A percentile compares a stretch with the other conserved stretches of the same genome.
These are phyloP conservation scores for Beauveria sp. DNA, from an alignment of 2,329 filamentous ascomycete species.

Conservation along the genomic window DNA sequence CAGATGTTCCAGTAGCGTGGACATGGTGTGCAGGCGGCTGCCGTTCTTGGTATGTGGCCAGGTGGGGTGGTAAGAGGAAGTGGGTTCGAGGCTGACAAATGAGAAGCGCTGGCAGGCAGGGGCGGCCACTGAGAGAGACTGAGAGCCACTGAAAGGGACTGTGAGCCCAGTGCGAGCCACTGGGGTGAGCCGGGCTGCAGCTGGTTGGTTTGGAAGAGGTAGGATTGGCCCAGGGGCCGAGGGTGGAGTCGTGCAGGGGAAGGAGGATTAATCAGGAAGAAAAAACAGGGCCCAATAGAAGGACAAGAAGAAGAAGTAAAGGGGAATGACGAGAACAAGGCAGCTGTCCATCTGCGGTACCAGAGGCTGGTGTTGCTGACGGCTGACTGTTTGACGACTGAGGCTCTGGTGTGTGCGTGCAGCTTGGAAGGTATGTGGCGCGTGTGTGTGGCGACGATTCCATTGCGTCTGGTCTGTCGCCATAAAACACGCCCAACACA, in stretches of 20 bases:
- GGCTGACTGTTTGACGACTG: not conserved
- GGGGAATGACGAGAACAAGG: not conserved
- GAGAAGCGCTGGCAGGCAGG: not conserved
- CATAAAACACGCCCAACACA: not conserved
- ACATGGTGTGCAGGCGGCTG: not conserved
- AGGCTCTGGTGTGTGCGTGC: not conserved
- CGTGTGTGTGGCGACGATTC: not conserved
- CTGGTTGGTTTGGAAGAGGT: conserved; percentile 8
- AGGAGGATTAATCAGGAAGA: not conserved
- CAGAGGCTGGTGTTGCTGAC: not conserved
- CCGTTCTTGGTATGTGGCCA: conserved; percentile 10
- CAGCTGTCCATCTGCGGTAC: not conserved
- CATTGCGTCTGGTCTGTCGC: not conserved
- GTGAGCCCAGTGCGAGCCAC: not conserved
- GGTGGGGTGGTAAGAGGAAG: conserved; percentile 1
- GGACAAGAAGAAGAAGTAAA: not conserved
- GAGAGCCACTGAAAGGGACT: not conserved
- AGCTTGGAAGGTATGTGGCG: not conserved
- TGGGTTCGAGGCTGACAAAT: not conserved
- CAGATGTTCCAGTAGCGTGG: not conserved
- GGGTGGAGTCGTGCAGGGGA: conserved; percentile 5
- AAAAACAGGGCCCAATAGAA: conserved; percentile 2
- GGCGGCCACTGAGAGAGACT: not conserved
- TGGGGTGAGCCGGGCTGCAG: not conserved
- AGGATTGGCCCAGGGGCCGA: conserved; percentile 6